phyloP scores from a whole-genome alignment of 306 rosid genomes.

The Acmispon strigosus region DNA sequence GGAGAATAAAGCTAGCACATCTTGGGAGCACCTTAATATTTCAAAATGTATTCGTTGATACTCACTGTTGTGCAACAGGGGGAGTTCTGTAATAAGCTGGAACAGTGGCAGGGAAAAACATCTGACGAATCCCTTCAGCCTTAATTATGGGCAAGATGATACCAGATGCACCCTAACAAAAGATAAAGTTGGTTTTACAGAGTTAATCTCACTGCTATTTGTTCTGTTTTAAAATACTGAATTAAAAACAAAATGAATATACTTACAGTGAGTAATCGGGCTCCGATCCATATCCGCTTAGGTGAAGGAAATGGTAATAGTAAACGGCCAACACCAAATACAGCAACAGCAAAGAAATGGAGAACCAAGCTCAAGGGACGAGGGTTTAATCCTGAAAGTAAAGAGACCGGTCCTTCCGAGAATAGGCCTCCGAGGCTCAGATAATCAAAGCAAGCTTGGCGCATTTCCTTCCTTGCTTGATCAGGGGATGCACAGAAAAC shows the following conservation, averaged over 20 bases:
- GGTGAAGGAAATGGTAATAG: constrained; percentile 90
- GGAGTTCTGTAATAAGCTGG: constrained; percentile 89
- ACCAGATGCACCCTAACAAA: constrained; percentile 80
- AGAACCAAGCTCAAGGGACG: constrained; percentile 91
- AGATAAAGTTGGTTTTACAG: not conserved
- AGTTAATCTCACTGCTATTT: not conserved
- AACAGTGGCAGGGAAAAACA: constrained; percentile 90
- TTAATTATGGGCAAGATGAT: constrained; percentile 83
- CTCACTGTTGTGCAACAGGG: constrained; percentile 26
- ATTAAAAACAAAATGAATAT: not conserved
- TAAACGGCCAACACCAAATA: constrained; percentile 86
- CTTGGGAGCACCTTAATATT: constrained; percentile 2
- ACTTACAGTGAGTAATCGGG: constrained; percentile 71
- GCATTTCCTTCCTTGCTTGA: constrained; percentile 96
- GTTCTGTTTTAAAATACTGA: not conserved
- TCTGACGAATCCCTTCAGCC: constrained; percentile 96
- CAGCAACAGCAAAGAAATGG: constrained; percentile 95
- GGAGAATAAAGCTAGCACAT: not conserved
- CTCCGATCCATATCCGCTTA: constrained; percentile 80
- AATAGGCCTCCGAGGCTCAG: constrained; percentile 92
- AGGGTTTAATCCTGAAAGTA: constrained; percentile 94
- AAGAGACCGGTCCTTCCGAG: constrained; percentile 81
- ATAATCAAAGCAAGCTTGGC: constrained; percentile 97
- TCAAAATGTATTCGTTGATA: not conserved
- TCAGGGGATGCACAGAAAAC: constrained; percentile 95